Percentiles rank a stretch among this genome's conserved stretches.
These are phyloP conservation scores for Pascua guehoae DNA, from an alignment of 1,284 basidiomycete species.

Conservation along the genomic window DNA sequence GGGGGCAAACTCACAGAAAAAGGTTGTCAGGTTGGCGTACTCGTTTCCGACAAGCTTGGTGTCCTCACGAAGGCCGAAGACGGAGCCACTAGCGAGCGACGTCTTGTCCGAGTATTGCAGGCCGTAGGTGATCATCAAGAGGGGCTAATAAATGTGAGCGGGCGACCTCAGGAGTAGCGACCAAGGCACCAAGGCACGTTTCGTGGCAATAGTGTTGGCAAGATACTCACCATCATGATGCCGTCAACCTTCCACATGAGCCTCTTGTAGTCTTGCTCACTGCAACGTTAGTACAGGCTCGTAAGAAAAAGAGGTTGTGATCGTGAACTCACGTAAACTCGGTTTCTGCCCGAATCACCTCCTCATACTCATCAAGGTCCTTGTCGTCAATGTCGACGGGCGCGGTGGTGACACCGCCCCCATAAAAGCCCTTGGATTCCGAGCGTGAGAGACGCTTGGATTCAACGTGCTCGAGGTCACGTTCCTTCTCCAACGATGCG, in stretches of 20 bases:
- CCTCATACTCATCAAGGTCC: conserved; percentile 9
- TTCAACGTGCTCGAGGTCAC: no score
- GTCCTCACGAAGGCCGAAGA: conserved; percentile 21
- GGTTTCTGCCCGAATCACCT: conserved; percentile 11
- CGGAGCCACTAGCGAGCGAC: conserved; percentile 20
- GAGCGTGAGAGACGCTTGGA: no score
- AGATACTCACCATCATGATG: conserved; percentile 14
- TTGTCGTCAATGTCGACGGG: neutral
- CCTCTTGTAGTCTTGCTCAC: conserved; percentile 11
- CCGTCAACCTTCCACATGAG: conserved; percentile 17
- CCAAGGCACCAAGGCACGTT: neutral
- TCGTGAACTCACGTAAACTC: conserved; percentile 10
- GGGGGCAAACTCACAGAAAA: conserved; percentile 13
- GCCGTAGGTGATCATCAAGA: conserved; percentile 14
- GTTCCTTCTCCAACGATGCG: no score
- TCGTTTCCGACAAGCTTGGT: conserved; percentile 18
- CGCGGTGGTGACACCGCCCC: neutral
- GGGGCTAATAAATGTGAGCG: conserved; percentile 2
- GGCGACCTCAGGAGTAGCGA: neutral
- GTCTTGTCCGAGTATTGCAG: conserved; percentile 21
- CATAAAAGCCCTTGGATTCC: no score
- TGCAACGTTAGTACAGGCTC: neutral
- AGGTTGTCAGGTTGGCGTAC: conserved; percentile 20
- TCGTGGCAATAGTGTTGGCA: neutral
- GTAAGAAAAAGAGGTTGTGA: no score